Evolutionary conservation across 441 rosid genomes (phyloP).

Genomic region (Adansonia grandidieri): DNA sequence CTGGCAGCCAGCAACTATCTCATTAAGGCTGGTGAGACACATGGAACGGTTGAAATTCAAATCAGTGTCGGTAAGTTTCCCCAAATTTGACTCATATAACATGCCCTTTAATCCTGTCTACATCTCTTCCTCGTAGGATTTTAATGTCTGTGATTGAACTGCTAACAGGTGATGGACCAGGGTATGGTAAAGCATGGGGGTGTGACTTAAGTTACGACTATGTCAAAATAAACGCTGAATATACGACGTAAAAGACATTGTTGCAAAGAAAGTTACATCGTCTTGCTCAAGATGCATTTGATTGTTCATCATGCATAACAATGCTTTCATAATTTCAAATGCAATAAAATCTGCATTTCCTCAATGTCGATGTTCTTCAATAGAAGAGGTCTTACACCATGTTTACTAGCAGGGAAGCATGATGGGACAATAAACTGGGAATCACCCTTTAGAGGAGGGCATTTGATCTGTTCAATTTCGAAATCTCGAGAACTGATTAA

Average conservation of each 20-base stretch:
- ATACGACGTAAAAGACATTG: slow-evolving; percentile 46
- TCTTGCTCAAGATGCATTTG: background rate
- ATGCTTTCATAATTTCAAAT: background rate
- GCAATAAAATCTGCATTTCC: slow-evolving; percentile 1
- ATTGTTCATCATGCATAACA: background rate
- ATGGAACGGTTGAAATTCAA: slow-evolving; percentile 65
- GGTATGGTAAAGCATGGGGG: slow-evolving; percentile 78
- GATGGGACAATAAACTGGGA: background rate
- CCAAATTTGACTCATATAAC: background rate
- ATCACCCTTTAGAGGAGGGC: background rate
- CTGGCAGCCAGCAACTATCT: slow-evolving; percentile 73
- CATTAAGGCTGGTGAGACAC: slow-evolving; percentile 74
- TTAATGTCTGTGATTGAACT: background rate
- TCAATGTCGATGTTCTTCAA: slow-evolving; percentile 35
- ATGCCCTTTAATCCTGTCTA: slow-evolving; percentile 1
- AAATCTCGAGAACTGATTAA: too few relatives aligned
- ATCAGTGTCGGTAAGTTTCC: slow-evolving; percentile 66
- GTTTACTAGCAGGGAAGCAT: background rate
- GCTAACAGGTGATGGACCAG: slow-evolving; percentile 61
- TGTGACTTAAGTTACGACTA: slow-evolving; percentile 89
- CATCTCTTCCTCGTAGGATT: background rate
- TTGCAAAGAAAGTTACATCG: background rate
- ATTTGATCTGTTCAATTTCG: too few relatives aligned
- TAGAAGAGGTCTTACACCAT: background rate
- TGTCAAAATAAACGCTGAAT: slow-evolving; percentile 71